Evolutionary conservation across 129 eudicot species (phyloP).

Genomic region (Arctium lappa): DNA sequence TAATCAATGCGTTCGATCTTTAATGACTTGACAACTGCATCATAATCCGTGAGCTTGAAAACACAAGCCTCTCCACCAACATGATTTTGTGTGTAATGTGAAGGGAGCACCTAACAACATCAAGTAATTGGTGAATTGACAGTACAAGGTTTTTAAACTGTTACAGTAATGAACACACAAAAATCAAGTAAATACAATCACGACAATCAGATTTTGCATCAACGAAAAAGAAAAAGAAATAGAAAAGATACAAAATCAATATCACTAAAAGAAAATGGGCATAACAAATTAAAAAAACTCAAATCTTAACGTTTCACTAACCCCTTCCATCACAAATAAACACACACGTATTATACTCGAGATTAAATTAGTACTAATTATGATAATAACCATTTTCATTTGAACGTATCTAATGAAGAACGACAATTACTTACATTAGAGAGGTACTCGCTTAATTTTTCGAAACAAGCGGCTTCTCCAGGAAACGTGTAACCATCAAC

Average conservation of each 20-base stretch:
- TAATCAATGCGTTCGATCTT: constrained; percentile 47
- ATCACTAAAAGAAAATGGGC: neutral
- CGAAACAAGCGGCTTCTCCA: constrained; percentile 63
- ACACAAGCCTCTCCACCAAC: constrained; percentile 75
- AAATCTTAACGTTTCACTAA: neutral
- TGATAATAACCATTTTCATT: neutral
- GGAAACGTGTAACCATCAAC: constrained; percentile 48
- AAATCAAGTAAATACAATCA: neutral
- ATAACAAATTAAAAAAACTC: neutral
- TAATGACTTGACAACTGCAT: constrained; percentile 61
- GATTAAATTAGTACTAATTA: neutral
- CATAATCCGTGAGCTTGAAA: constrained; percentile 66
- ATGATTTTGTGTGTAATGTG: constrained; percentile 78
- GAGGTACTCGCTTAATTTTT: constrained; percentile 46
- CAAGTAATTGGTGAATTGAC: constrained; percentile 1
- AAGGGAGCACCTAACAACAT: constrained; percentile 49
- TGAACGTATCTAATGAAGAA: neutral
- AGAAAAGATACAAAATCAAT: neutral
- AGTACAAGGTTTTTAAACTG: no score
- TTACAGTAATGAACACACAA: no score
- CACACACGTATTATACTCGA: neutral
- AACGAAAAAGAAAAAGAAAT: neutral
- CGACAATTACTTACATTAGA: constrained; percentile 42
- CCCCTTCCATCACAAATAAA: neutral
- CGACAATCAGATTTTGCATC: neutral